Base-by-base conservation (phyloP, 2,329 filamentous ascomycete species). In the Aureobasidium sp. region DNA sequence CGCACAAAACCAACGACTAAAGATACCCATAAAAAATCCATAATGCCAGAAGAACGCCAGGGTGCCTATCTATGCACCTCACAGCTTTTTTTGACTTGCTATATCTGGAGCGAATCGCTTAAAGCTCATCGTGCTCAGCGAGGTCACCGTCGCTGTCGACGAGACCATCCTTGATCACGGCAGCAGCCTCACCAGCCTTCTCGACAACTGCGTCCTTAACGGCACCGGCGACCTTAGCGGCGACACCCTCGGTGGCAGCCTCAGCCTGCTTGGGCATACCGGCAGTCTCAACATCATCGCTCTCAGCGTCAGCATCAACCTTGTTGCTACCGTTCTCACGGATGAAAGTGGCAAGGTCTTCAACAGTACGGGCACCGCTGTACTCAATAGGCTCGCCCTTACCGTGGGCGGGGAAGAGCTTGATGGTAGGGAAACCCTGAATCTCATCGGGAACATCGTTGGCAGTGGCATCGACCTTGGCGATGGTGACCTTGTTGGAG, bases 381-480 rank as follows among this genome's bases (percentile, higher is more conserved):
- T 97, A 99, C 69, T 91, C 90, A 66, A 97, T 77, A 63, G 94
- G 90, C 68, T 85, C 81, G 72, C 83, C 82, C 86, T 99, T 99
- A 77, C 83, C 82, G 71, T 91, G 92, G 70, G 94, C 94, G 66
- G 90, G 85, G 88, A 86, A 99, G 68, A 99, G 85, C 85, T 97
- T 97, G 85, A 99, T 97, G 76, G 94, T 99, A 62, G 94, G 94
- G 88, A 99, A 99, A 66, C 94, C 94, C 77, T 90, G 85, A 73
- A 99, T 91, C 80, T 96, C 90, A 77, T 97, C 93, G 62, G 94
- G 94, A 62, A 97, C 90, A 71, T 99, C 94, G 81, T 99, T 99
- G 79, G 80, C 78, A 65, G 94, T 99, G 63, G 94, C 94, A 73
- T 99, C 94, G 68, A 99, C 88, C 88, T 99, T 99, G 78, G 80